These are phyloP conservation scores for Backusella mclennaniae DNA, from an alignment of 192 early-diverging fungal species.

Conservation along the genomic window DNA sequence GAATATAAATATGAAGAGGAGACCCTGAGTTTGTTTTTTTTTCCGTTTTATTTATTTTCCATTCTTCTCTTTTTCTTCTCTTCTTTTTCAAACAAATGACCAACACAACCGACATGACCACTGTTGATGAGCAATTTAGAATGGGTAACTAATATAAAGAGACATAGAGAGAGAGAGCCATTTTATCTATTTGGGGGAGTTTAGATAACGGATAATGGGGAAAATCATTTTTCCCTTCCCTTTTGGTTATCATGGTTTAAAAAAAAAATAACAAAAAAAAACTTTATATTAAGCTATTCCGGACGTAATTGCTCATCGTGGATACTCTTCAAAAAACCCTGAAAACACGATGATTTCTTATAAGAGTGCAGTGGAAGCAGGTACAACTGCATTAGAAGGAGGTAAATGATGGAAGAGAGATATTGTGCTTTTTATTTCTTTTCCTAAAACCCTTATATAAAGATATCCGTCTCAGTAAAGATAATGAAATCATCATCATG, in stretches of 20 bases:
- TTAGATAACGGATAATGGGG: not conserved
- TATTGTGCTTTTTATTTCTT: not conserved
- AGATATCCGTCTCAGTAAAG: constrained; percentile 53
- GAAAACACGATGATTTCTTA: constrained; percentile 58
- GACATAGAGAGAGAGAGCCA: not conserved
- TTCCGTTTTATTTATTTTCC: not conserved
- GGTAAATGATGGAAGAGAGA: constrained; percentile 7
- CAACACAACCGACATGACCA: not conserved
- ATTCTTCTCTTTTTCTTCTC: not conserved
- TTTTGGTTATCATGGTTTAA: not conserved
- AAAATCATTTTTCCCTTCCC: not conserved
- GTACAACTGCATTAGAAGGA: constrained; percentile 50
- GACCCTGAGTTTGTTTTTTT: not conserved
- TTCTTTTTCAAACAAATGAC: not conserved
- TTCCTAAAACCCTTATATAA: not conserved
- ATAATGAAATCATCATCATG: constrained; percentile 54
- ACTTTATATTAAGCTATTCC: constrained; percentile 13
- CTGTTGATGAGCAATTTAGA: not conserved
- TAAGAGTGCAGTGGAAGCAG: constrained; percentile 49
- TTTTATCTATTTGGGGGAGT: not conserved
- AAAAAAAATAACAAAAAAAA: not conserved
- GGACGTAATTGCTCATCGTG: constrained; percentile 45
- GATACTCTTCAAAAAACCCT: constrained; percentile 46
- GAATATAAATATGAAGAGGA: too few species aligned
- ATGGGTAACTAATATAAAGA: not conserved